Evolutionary conservation across 371 early-diverging fungal species (phyloP).

Genomic region (Zopfochytrium polystomum): DNA sequence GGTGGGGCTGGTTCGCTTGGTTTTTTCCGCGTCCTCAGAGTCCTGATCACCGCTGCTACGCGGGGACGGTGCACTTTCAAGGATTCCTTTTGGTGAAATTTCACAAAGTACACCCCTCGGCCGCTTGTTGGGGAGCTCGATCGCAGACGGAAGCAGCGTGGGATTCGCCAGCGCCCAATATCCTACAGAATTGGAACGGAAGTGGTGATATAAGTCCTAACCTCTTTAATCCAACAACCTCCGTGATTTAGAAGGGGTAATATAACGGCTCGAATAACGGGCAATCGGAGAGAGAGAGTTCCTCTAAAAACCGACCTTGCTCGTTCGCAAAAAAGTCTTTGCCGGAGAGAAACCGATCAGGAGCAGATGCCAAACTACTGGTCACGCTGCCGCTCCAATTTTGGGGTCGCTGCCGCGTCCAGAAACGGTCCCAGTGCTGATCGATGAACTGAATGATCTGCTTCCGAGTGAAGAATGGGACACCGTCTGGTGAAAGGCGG

Average conservation of each 20-base stretch:
- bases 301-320: no score
- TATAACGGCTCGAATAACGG: no score
- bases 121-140: background rate
- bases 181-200: background rate
- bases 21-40: no score
- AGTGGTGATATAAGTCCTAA: background rate
- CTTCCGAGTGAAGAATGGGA: conserved; percentile 55
- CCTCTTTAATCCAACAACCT: no score
- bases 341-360: conserved; percentile 58
- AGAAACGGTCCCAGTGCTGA: conserved; percentile 58
- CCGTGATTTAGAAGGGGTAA: no score
- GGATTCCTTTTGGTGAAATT: no score
- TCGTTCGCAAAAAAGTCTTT: conserved; percentile 51
- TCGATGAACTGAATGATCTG: conserved; percentile 58
- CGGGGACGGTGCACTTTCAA: no score
- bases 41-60: no score
- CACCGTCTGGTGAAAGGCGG: conserved; percentile 29
- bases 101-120: background rate
- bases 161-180: background rate
- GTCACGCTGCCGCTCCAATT: conserved; percentile 48
- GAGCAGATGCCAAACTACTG: conserved; percentile 47
- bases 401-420: conserved; percentile 51
- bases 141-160: background rate
- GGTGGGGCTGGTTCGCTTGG: no score
- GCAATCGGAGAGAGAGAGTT: no score